These are phyloP conservation scores for Chlamydomonas incerta DNA, from an alignment of 139 green algal genomes.

Conservation along the genomic window DNA sequence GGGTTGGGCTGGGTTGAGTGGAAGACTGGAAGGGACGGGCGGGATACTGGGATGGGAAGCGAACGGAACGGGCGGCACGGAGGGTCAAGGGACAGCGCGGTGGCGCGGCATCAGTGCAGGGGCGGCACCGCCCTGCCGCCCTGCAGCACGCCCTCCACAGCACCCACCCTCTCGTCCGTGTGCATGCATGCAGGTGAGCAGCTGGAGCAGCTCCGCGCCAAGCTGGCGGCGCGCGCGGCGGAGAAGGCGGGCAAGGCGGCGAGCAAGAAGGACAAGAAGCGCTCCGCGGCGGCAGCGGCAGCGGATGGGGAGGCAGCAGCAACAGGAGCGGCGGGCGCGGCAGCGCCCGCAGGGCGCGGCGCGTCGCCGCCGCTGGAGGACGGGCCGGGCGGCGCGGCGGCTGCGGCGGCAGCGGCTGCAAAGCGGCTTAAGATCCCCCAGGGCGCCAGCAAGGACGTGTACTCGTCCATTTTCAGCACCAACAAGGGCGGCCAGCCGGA, in stretches of 20 bases:
- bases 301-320: not conserved
- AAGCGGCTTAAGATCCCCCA: constrained; percentile 54
- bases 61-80: too few species aligned
- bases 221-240: constrained; percentile 40
- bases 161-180: too few species aligned
- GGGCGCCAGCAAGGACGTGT: constrained; percentile 54
- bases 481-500: constrained; percentile 14
- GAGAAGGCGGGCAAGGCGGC: constrained; percentile 47
- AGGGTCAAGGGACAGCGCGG: too few species aligned
- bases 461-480: constrained; percentile 53
- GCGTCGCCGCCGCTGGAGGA: not conserved
- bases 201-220: constrained; percentile 52
- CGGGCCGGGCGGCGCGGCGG: not conserved
- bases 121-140: too few species aligned
- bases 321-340: not conserved
- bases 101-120: too few species aligned
- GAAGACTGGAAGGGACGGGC: too few species aligned
- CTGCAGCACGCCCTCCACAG: too few species aligned
- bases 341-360: not conserved
- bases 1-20: not conserved
- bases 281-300: not conserved
- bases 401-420: not conserved
- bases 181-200: constrained; percentile 43
- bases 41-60: too few species aligned
- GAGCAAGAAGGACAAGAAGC: constrained; percentile 49